Base-by-base conservation (phyloP, 2,329 filamentous ascomycete genomes). In the Alternaria ventricosa region DNA sequence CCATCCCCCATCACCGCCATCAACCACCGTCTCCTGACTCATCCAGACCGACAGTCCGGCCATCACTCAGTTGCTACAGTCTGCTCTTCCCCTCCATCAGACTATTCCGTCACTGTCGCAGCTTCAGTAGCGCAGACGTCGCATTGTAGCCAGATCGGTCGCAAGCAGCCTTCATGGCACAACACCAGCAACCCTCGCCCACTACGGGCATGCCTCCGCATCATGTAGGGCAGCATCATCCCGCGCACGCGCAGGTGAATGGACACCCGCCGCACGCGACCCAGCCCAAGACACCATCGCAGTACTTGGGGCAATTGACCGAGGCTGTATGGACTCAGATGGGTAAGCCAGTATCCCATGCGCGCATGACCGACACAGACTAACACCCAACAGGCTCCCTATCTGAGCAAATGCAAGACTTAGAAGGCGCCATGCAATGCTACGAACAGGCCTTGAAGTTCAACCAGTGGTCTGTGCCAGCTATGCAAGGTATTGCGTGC, bases 401-500 rank as follows among this genome's bases (percentile, higher is more conserved):
- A 66, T 92, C 93, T 22, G 95, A 99, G 83, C 84, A 96, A 72
- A 88, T 97, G 83, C 92, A 93, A 69, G 92, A 96, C 74, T 86
- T 92, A 46, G 95, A 98, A 65, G 93, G 95, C 76, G 95, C 95
- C 55, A 92, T 96, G 85, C 86, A 89, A 70, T 92, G 94, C 47
- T 99, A 97, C 80, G 94, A 98, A 80, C 91, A 92, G 78, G 96
- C 94, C 45, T 86, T 98, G 65, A 88, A 89, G 71, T 92, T 94
- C 79, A 98, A 98, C 77, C 88, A 89, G 50, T 93, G 92, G 84
- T 98, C 95, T 18, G 91, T 96, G 54, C 88, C 89, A 0, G 96
- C 96, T 28, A 95, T 98, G 92, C 96, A 94, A 72, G 92, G 94
- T 65, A 97, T 98, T 69, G 96, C 94, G 63, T 89, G 92, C 79